phyloP scores from a whole-genome alignment of 352 stramenopile genomes.

The Thalassiosira mediterranea region DNA sequence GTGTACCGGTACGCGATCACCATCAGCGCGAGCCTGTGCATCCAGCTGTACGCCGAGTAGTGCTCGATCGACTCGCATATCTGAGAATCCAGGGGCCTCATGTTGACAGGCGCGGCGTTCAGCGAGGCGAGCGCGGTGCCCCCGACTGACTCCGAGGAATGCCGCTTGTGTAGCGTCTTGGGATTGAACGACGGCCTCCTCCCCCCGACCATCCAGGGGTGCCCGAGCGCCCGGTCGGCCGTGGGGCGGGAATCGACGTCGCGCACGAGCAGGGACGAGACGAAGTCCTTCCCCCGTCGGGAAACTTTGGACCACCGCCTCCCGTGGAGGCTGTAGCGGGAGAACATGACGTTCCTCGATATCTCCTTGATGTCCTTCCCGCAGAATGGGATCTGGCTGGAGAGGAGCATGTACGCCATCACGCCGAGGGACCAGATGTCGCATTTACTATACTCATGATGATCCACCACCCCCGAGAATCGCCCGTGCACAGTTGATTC shows the following conservation, averaged over 20 bases:
- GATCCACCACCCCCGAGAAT: neutral
- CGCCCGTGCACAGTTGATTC: neutral
- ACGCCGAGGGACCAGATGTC: slow-evolving; percentile 55
- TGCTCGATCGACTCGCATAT: slow-evolving; percentile 37
- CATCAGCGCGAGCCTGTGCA: slow-evolving; percentile 66
- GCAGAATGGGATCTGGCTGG: slow-evolving; percentile 62
- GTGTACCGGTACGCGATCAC: slow-evolving; percentile 63
- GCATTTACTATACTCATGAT: slow-evolving; percentile 38
- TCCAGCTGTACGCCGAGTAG: slow-evolving; percentile 34
- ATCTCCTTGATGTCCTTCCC: slow-evolving; percentile 42
- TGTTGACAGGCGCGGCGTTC: neutral
- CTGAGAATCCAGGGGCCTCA: slow-evolving; percentile 14
- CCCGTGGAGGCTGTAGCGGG: slow-evolving; percentile 80
- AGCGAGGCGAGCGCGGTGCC: neutral
- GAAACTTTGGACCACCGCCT: slow-evolving; percentile 90
- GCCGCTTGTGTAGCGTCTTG: neutral
- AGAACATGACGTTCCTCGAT: slow-evolving; percentile 25
- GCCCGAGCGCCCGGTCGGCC: slow-evolving; percentile 82
- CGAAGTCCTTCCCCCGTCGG: slow-evolving; percentile 92
- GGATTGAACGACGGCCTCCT: neutral
- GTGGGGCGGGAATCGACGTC: slow-evolving; percentile 87
- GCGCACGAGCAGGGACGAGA: slow-evolving; percentile 91
- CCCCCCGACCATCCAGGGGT: slow-evolving; percentile 30
- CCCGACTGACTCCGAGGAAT: neutral
- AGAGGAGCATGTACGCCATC: slow-evolving; percentile 70